Base-by-base conservation (phyloP, 1,139 yeast genomes). In the Lizanozyma gosingica region DNA sequence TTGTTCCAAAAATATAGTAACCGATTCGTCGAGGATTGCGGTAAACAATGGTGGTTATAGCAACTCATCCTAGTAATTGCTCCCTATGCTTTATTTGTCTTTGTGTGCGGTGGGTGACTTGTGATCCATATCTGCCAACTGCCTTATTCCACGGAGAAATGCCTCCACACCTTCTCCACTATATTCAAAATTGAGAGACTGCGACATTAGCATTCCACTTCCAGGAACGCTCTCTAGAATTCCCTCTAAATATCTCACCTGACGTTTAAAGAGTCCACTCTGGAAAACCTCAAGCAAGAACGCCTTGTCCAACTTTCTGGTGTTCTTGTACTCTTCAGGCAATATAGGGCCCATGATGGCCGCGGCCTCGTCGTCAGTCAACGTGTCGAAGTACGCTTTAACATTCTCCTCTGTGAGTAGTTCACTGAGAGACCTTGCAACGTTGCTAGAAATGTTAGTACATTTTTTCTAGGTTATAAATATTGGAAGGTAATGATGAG, bases 81-180 rank as follows among this genome's bases (percentile, higher is more conserved):
- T n/a, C n/a, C n/a, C n/a, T n/a, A n/a, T n/a, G n/a, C n/a, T n/a
- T n/a, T n/a, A n/a, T n/a, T n/a, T n/a, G n/a, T n/a, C n/a, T n/a
- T n/a, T n/a, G n/a, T n/a, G n/a, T n/a, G n/a, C n/a, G n/a, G n/a
- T n/a, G n/a, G n/a, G n/a, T n/a, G n/a, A n/a, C 32, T 46, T 37
- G 15, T 41, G 40, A 17, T 61, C 64, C 40, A 54, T 51, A 40
- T 56, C 51, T 17, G 56, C 56, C 40, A 59, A 45, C 35, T 57
- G 52, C 44, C 79, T 59, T n/a, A 72, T 60, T 2, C 80, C 80
- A 34, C 60, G 53, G 43, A 80, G 57, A 46, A 77, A 78, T 14
- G 72, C 73, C 39, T 65, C 73, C 17, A 79, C 61, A 0, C 85
- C 85, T 52, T 79, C 84, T 3, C 83, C 83, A 17, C 59, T 45